Conservation (phyloP, 2,329 filamentous ascomycete genomes). For the Myotisia sp. region DNA sequence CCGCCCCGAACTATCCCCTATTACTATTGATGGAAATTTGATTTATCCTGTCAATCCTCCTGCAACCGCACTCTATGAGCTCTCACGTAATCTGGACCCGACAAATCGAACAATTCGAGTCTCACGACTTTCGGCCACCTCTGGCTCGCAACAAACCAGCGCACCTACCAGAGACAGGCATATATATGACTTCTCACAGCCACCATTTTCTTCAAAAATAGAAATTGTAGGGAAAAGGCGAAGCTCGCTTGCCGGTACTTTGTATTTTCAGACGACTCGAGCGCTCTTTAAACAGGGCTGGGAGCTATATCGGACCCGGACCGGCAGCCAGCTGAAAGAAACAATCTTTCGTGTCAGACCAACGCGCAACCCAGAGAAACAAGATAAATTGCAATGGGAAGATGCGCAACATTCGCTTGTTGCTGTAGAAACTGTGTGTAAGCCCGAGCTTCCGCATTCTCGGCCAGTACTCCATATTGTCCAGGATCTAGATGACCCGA, state of each 20-base stretch:
- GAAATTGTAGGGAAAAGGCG: slow-evolving; percentile 12
- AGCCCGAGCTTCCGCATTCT: neutral
- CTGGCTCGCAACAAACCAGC: slow-evolving; percentile 1
- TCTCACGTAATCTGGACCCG: slow-evolving; percentile 10
- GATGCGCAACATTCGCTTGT: slow-evolving; percentile 7
- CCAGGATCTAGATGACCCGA: slow-evolving; percentile 7
- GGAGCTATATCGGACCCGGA: slow-evolving; percentile 8
- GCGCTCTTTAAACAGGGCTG: slow-evolving; percentile 9
- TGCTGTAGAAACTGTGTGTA: slow-evolving; percentile 10
- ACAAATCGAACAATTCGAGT: slow-evolving; percentile 9
- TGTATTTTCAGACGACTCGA: slow-evolving; percentile 7
- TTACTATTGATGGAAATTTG: slow-evolving; percentile 10
- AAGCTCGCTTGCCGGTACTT: slow-evolving; percentile 8
- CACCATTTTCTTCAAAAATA: slow-evolving; percentile 6
- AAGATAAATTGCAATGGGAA: slow-evolving; percentile 10
- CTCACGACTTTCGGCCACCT: slow-evolving; percentile 6
- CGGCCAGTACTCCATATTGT: slow-evolving; percentile 11
- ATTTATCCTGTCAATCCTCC: slow-evolving; percentile 9
- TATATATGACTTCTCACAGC: slow-evolving; percentile 12
- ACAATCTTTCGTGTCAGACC: slow-evolving; percentile 11
- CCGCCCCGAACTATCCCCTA: slow-evolving; percentile 6
- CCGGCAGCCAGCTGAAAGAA: slow-evolving; percentile 1
- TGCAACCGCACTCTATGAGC: slow-evolving; percentile 10
- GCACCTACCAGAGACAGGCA: slow-evolving; percentile 7
- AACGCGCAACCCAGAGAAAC: slow-evolving; percentile 6